phyloP scores from a whole-genome alignment of 768 basidiomycete genomes.

The Tricholoma flavovirens region DNA sequence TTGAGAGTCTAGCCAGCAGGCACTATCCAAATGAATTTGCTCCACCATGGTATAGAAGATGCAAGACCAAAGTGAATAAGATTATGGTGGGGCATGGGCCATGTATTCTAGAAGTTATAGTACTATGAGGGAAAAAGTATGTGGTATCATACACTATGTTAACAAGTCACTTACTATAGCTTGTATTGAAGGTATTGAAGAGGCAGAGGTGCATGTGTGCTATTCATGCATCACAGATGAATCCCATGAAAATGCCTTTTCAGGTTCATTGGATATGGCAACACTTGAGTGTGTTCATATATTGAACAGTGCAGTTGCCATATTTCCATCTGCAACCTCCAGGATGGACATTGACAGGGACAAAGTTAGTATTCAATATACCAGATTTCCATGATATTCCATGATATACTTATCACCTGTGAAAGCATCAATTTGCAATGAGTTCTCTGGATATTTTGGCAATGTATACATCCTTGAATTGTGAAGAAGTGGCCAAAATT shows the following conservation, averaged over 20 bases:
- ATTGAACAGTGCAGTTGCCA: background rate
- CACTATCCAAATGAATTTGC: too few species aligned
- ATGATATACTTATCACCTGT: too few species aligned
- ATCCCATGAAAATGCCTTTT: background rate
- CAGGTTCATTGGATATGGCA: background rate
- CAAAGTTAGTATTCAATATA: too few species aligned
- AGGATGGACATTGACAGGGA: background rate
- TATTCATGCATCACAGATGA: background rate
- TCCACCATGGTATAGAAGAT: too few species aligned
- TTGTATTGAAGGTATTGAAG: background rate
- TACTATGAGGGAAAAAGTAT: background rate
- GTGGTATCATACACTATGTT: background rate
- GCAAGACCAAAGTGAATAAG: background rate
- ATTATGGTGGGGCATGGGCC: background rate
- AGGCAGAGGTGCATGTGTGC: background rate
- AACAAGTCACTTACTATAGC: background rate
- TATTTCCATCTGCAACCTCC: background rate
- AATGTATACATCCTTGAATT: too few species aligned
- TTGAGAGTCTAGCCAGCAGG: too few species aligned
- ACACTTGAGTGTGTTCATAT: background rate
- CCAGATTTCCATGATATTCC: too few species aligned
- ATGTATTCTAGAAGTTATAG: background rate
- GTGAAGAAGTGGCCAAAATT: too few species aligned
- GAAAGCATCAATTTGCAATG: too few species aligned
- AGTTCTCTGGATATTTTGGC: too few species aligned